Evolutionary conservation across 1,139 yeast genomes (phyloP).

Genomic region (Neolecta irregularis): DNA sequence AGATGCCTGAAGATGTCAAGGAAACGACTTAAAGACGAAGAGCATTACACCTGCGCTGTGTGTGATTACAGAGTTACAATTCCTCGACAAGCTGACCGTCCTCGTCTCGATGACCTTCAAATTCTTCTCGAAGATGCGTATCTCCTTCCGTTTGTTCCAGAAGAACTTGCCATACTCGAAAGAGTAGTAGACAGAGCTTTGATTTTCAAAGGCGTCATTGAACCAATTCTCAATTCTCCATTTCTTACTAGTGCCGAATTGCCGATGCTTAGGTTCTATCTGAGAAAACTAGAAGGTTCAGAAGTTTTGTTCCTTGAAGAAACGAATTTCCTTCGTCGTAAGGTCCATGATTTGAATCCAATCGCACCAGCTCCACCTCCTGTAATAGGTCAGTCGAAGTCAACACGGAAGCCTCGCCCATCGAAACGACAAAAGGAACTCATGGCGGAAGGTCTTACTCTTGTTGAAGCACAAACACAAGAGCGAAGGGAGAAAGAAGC

Average conservation of each 20-base stretch:
- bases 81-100: slow-evolving; percentile 24
- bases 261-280: slow-evolving; percentile 26
- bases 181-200: slow-evolving; percentile 27
- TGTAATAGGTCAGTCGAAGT: slow-evolving; percentile 14
- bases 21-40: slow-evolving; percentile 24
- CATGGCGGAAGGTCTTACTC: slow-evolving; percentile 8
- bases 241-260: slow-evolving; percentile 18
- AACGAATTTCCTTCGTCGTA: slow-evolving; percentile 15
- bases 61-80: slow-evolving; percentile 35
- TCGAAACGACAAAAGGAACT: slow-evolving; percentile 14
- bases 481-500: too few species aligned
- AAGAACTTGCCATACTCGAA: slow-evolving; percentile 20
- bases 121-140: slow-evolving; percentile 18
- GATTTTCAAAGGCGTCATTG: slow-evolving; percentile 30
- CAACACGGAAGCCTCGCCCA: slow-evolving; percentile 16
- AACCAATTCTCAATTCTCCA: slow-evolving; percentile 14
- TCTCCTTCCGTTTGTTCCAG: slow-evolving; percentile 20
- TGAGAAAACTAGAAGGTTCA: slow-evolving; percentile 34
- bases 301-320: slow-evolving; percentile 16
- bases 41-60: slow-evolving; percentile 48
- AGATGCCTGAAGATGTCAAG: slow-evolving; percentile 37
- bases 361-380: slow-evolving; percentile 15
- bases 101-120: slow-evolving; percentile 26
- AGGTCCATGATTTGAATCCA: slow-evolving; percentile 14
- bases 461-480: too few species aligned